A percentile compares a stretch with the other conserved stretches of the same genome.
phyloP scores from a whole-genome alignment of 306 rosid genomes.

The Vigna hirtella region DNA sequence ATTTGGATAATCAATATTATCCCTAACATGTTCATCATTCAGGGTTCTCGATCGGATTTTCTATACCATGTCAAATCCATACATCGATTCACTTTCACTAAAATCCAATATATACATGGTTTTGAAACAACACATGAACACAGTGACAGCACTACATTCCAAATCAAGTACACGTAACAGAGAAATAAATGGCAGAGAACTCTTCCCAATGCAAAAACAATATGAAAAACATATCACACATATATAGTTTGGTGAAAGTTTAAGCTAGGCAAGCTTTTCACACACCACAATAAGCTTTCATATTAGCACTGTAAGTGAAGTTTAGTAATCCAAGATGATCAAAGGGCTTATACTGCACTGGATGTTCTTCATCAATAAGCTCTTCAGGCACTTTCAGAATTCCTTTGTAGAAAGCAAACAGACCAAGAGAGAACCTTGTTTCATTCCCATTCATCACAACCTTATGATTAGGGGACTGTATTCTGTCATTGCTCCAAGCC shows the following conservation, averaged over 20 bases:
- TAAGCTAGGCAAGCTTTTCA: conserved; percentile 6
- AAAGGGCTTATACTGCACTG: conserved; percentile 66
- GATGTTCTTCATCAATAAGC: conserved; percentile 69
- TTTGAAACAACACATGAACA: not conserved
- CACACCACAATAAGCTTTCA: conserved; percentile 57
- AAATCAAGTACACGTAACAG: not conserved
- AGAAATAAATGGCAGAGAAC: not conserved
- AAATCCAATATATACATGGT: too few species aligned
- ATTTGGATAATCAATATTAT: too few species aligned
- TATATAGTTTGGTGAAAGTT: not conserved
- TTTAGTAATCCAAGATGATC: conserved; percentile 64
- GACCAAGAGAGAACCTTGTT: conserved; percentile 69
- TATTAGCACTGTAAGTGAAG: conserved; percentile 47
- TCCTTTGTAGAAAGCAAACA: conserved; percentile 69
- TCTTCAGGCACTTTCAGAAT: conserved; percentile 62
- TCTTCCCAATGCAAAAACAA: not conserved
- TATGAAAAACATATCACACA: not conserved
- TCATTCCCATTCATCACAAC: conserved; percentile 66
- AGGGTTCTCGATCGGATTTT: too few species aligned
- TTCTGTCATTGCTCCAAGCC: conserved; percentile 93
- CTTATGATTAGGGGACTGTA: conserved; percentile 69
- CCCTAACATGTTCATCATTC: too few species aligned
- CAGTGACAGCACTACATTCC: not conserved
- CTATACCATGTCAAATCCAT: too few species aligned
- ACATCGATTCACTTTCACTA: too few species aligned